Evolutionary conservation across 2,329 filamentous ascomycete genomes (phyloP).

Genomic region (Pezicula rhizophila): DNA sequence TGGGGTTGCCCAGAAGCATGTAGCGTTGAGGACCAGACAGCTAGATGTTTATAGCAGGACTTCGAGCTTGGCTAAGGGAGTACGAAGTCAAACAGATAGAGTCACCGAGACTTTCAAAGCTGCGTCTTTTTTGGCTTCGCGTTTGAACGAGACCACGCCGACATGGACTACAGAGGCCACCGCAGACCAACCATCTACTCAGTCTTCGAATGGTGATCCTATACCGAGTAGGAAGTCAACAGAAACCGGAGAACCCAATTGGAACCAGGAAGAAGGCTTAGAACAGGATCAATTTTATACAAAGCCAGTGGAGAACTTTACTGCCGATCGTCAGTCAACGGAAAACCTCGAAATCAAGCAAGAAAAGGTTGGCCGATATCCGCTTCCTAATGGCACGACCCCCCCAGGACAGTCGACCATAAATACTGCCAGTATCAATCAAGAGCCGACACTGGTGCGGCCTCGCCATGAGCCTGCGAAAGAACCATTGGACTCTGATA

Average conservation of each 20-base stretch:
- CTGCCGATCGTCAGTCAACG: slow-evolving; percentile 29
- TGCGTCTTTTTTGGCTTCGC: slow-evolving; percentile 50
- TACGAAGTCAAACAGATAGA: slow-evolving; percentile 55
- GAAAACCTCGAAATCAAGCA: slow-evolving; percentile 39
- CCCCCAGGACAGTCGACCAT: slow-evolving; percentile 28
- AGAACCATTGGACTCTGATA: slow-evolving; percentile 28
- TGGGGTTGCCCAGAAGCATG: slow-evolving; percentile 58
- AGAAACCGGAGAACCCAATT: slow-evolving; percentile 16
- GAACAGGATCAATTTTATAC: slow-evolving; percentile 46
- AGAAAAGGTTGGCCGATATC: slow-evolving; percentile 34
- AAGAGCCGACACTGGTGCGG: slow-evolving; percentile 28
- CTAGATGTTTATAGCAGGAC: slow-evolving; percentile 58
- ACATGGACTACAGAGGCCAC: slow-evolving; percentile 20
- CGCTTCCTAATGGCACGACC: slow-evolving; percentile 46
- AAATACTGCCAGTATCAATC: slow-evolving; percentile 19
- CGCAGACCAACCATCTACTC: slow-evolving; percentile 4
- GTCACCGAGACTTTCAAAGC: slow-evolving; percentile 56
- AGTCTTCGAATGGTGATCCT: slow-evolving; percentile 14
- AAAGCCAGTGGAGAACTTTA: slow-evolving; percentile 34
- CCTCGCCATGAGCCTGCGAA: slow-evolving; percentile 30
- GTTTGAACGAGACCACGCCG: slow-evolving; percentile 44
- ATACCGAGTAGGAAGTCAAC: slow-evolving; percentile 24
- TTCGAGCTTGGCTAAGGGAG: slow-evolving; percentile 56
- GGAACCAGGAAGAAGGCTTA: slow-evolving; percentile 29
- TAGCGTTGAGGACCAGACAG: slow-evolving; percentile 51